Conservation (phyloP, 1,284 basidiomycete genomes). For the Amylostereum areolatum region DNA sequence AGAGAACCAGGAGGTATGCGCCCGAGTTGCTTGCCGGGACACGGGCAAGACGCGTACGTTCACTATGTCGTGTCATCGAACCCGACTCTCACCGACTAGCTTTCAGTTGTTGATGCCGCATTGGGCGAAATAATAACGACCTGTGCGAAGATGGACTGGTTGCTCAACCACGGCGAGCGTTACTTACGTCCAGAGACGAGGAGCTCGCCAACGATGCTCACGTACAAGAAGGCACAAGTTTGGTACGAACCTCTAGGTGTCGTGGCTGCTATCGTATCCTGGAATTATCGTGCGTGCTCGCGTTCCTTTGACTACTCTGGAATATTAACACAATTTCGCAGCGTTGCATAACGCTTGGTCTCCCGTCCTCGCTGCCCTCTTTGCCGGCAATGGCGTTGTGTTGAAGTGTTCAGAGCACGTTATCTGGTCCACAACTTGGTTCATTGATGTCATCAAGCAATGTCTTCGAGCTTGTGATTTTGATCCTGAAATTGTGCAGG, state of each 20-base stretch:
- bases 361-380: conserved; percentile 86
- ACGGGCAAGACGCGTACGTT: conserved; percentile 91
- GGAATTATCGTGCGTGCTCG: conserved; percentile 76
- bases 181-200: conserved; percentile 68
- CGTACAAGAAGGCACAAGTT: conserved; percentile 82
- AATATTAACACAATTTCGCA: conserved; percentile 22
- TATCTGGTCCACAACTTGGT: conserved; percentile 83
- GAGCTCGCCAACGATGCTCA: conserved; percentile 70
- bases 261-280: conserved; percentile 89
- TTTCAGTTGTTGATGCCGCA: conserved; percentile 78
- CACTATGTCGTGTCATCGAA: not conserved
- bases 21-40: conserved; percentile 88
- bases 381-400: conserved; percentile 87
- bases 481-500: conserved; percentile 79
- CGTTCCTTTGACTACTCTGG: not conserved
- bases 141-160: conserved; percentile 84
- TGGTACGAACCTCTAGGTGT: conserved; percentile 93
- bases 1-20: conserved; percentile 80
- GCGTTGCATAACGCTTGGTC: conserved; percentile 92
- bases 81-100: conserved; percentile 4
- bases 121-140: conserved; percentile 88
- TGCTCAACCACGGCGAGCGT: conserved; percentile 77
- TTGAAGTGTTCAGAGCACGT: conserved; percentile 94
- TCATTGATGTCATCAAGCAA: conserved; percentile 68
- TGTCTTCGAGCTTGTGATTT: conserved; percentile 76